Percentiles rank a stretch among this genome's conserved stretches.
Conservation (phyloP, 257 asterid species). For the Echites panduratus region DNA sequence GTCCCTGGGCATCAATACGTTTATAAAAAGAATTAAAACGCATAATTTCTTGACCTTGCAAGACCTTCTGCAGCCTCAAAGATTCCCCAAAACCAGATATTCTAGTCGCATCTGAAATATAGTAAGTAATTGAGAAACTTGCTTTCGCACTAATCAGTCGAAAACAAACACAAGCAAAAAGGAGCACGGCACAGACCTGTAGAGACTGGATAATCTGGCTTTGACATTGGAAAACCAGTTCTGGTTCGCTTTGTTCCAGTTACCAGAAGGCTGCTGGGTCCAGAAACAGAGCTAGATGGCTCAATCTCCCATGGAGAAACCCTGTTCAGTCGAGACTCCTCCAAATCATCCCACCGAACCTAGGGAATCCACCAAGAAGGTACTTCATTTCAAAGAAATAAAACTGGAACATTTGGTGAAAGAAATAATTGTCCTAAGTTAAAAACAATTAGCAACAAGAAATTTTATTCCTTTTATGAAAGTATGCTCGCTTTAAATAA, state of each 20-base stretch:
- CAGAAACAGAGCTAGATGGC: conserved; percentile 53
- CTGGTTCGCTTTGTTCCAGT: conserved; percentile 77
- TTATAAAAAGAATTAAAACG: conserved; percentile 41
- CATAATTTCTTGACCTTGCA: conserved; percentile 99
- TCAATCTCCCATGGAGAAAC: conserved; percentile 99
- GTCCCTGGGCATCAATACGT: conserved; percentile 40
- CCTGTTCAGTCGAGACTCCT: conserved; percentile 58
- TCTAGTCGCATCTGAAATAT: conserved; percentile 54
- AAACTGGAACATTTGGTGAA: not conserved
- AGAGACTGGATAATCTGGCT: conserved; percentile 45
- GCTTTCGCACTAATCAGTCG: not conserved
- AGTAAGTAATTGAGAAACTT: conserved; percentile 11
- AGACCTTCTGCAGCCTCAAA: conserved; percentile 92
- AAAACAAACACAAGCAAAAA: too few relatives aligned
- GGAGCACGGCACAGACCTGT: conserved; percentile 32
- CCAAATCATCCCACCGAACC: conserved; percentile 98
- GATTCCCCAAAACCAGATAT: conserved; percentile 72
- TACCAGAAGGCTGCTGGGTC: conserved; percentile 49
- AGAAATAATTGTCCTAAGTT: not conserved
- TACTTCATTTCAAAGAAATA: conserved; percentile 1
- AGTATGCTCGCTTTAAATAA: not conserved
- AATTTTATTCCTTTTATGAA: not conserved
- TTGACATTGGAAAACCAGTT: conserved; percentile 47
- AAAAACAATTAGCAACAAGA: conserved; percentile 1
- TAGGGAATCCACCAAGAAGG: conserved; percentile 25